Conservation (phyloP, 1,284 basidiomycete genomes). For the Heterobasidion annosum region DNA sequence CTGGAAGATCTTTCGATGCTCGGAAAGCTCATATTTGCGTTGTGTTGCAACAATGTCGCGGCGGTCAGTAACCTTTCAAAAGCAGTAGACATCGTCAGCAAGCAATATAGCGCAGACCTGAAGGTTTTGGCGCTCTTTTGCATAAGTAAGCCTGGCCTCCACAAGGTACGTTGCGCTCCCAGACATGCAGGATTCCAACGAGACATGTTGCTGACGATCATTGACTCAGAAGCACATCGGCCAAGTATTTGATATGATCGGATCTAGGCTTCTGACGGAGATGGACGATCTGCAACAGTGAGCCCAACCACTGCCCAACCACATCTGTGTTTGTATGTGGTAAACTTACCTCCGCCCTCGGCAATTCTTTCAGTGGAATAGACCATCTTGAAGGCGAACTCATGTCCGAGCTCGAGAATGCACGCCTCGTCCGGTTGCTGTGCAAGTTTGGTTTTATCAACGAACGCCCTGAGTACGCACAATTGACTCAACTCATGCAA, state of each 20-base stretch:
- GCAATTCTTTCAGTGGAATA: conserved; percentile 40
- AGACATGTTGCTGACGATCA: neutral
- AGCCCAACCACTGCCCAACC: conserved; percentile 18
- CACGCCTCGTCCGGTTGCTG: conserved; percentile 83
- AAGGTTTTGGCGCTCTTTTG: conserved; percentile 77
- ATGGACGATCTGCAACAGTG: conserved; percentile 79
- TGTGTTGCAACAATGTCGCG: conserved; percentile 63
- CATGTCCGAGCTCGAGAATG: conserved; percentile 92
- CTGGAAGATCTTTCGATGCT: conserved; percentile 88
- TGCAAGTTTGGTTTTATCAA: conserved; percentile 98
- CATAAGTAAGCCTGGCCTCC: conserved; percentile 61
- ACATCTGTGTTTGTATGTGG: neutral
- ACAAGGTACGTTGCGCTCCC: conserved; percentile 34
- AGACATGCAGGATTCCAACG: neutral
- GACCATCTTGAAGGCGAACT: conserved; percentile 85
- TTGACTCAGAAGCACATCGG: conserved; percentile 52
- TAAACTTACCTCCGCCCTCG: neutral
- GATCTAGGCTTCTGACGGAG: conserved; percentile 68
- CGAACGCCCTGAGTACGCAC: conserved; percentile 87
- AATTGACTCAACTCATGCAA: neutral
- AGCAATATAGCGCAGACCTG: conserved; percentile 76
- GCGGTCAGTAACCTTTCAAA: conserved; percentile 64
- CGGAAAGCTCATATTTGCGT: conserved; percentile 76
- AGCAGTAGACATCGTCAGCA: conserved; percentile 69
- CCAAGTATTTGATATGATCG: conserved; percentile 76